Evolutionary conservation across 2,329 filamentous ascomycete species (phyloP), one percentile per base, ranked within the genome.

Genomic region (Neofusicoccum ribis): DNA sequence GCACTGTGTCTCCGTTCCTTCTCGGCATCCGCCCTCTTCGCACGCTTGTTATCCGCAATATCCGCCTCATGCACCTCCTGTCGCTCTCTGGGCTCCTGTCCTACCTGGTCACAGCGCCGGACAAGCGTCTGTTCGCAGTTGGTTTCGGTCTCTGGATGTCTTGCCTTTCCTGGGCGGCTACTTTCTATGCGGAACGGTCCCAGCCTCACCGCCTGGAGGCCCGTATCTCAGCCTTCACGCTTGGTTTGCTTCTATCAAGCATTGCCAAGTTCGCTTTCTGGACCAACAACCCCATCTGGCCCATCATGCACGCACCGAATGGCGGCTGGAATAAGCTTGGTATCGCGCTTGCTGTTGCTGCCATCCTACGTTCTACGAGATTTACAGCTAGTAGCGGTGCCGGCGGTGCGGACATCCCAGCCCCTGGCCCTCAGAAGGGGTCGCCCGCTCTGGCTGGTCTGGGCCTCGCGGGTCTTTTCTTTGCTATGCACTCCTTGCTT

Each of bases 261-360:
- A 85, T 96, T 62, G 88, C 92, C 71, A 99, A 99, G 77, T 98
- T 96, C 74, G 92, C 93, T 0, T 96, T 90, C 84, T 86, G 89
- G 74, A 97, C 94, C 20, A 98, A 97, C 78, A 99, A 99, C 76
- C 95, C 95, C 0, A 88, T 98, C 67, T 99, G 95, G 95, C 93
- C 95, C 0, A 91, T 95, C 68, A 91, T 98, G 86, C 91, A 97
- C 76, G 87, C 88, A 36, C 86, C 85, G 8, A 99, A 97, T 75
- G 95, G 95, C 43, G 95, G 95, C 3, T 93, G 91, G 88, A 99
- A 99, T 78, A 92, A 90, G 68, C 86, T 89, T 20, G 95, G 93
- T 34, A 82, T 98, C 52, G 77, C 86, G 14, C 78, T 99, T 12
- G 95, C 90, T 49, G 72, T 96, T 27, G 74, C 96, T 8, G 90